Evolutionary conservation across 805 yeast genomes (phyloP), one percentile per base, ranked within the genome.

Genomic region (Saccharomycopsis malanga): DNA sequence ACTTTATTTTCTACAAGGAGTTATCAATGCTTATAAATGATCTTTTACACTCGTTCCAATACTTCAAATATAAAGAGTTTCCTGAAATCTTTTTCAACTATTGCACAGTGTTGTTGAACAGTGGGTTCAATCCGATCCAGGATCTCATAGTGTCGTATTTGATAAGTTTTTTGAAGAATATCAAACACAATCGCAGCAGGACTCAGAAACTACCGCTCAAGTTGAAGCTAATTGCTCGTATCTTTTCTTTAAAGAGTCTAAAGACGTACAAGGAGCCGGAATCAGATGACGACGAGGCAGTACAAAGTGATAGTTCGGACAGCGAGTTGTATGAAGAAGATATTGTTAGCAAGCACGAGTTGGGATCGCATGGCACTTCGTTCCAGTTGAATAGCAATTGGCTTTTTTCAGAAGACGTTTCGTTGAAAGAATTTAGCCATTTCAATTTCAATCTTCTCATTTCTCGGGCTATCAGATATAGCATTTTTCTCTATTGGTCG

Each of bases 401-500:
- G 53, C 29, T 50, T 17, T 30, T 42, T 15, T 22, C 42, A 10
- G 39, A 30, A 27, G 44, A 45, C 30, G 18, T 23, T 4, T 38
- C 52, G 6, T 27, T 49, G 15, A 18, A 21, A 12, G 46, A 39
- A 32, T 49, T 51, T 30, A 37, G 42, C 20, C 24, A 48, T 24
- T 25, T 22, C 4, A 51, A 48, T 25, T 48, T 44, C 45, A 51
- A 52, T 38, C 29, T 52, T 24, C 30, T 52, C 15, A 45, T 52
- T 29, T 52, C 50, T 12, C 32, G 53, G 40, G 53, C 50, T 6
- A 52, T 52, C 4, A 30, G 53, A 20, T 52, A 42, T 32, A 42
- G 53, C 4, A 52, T 49, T 15, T 52, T 52, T 39, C 24, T 35
- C 10, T 52, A 52, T 22, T 49, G 53, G 53, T 41, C 41, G 23